Evolutionary conservation across 257 asterid genomes (phyloP).

Genomic region (Haberlea rhodopensis): DNA sequence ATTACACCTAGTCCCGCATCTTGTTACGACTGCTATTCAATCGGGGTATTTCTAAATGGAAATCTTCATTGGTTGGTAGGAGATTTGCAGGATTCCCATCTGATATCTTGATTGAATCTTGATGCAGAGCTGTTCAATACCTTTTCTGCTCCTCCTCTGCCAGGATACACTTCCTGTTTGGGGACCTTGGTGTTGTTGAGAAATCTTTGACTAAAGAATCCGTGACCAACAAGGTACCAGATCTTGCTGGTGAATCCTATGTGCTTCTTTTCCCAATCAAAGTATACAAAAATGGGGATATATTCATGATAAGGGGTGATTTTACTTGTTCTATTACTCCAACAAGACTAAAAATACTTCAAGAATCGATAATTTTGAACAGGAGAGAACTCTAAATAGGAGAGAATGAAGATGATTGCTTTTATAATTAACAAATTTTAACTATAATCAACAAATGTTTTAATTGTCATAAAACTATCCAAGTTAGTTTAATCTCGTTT

Average conservation of each 20-base stretch:
- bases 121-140: too few species aligned
- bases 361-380: background rate
- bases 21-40: background rate
- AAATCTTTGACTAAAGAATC: slow-evolving; percentile 32
- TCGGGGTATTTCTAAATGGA: too few species aligned
- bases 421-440: too few species aligned
- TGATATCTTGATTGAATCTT: too few species aligned
- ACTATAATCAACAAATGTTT: slow-evolving; percentile 17
- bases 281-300: slow-evolving; percentile 35
- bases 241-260: slow-evolving; percentile 6
- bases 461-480: background rate
- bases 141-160: too few species aligned
- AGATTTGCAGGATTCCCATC: too few species aligned
- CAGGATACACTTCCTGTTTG: too few species aligned
- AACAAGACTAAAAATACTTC: slow-evolving; percentile 14
- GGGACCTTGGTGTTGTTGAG: slow-evolving; percentile 23
- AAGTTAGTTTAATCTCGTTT: too few species aligned
- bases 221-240: slow-evolving; percentile 25
- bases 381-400: slow-evolving; percentile 21
- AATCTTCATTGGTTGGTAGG: too few species aligned
- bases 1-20: background rate
- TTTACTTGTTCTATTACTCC: slow-evolving; percentile 28
- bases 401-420: too few species aligned
- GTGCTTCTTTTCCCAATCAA: slow-evolving; percentile 24
- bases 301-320: slow-evolving; percentile 37